Evolutionary conservation across 805 yeast species (phyloP).

Genomic region (Yarrowia keelungensis): DNA sequence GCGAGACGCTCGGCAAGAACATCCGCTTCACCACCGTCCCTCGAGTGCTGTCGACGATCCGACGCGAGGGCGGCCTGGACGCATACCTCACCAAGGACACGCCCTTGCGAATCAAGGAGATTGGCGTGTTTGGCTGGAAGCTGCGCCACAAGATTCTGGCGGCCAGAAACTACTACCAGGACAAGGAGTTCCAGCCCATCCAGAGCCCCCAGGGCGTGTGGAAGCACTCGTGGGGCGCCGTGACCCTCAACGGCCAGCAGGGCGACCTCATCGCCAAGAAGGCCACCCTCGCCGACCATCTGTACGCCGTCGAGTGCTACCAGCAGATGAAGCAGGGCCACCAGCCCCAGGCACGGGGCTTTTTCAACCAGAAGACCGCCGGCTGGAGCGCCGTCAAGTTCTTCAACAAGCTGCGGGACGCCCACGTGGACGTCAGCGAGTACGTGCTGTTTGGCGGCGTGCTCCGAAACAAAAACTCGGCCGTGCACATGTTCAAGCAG

Average conservation of each 20-base stretch:
- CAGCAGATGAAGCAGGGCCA: conserved; percentile 38
- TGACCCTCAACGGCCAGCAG: neutral
- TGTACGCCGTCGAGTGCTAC: conserved; percentile 29
- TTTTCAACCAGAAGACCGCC: conserved; percentile 13
- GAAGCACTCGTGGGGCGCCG: conserved; percentile 37
- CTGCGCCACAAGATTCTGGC: conserved; percentile 75
- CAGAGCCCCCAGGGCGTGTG: conserved; percentile 16
- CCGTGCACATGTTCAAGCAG: conserved; percentile 21
- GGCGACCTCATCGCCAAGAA: conserved; percentile 29
- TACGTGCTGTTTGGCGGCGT: conserved; percentile 27
- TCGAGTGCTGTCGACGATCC: conserved; percentile 82
- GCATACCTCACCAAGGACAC: conserved; percentile 85
- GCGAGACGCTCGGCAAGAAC: conserved; percentile 70
- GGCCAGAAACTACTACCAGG: conserved; percentile 19
- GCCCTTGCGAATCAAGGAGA: conserved; percentile 86
- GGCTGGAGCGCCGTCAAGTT: conserved; percentile 28
- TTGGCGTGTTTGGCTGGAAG: conserved; percentile 93
- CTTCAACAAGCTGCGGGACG: conserved; percentile 17
- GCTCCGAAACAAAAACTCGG: conserved; percentile 15
- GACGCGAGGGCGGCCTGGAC: conserved; percentile 95
- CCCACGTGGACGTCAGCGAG: conserved; percentile 25
- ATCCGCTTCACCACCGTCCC: conserved; percentile 72
- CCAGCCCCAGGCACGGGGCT: conserved; percentile 25
- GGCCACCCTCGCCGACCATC: conserved; percentile 33
- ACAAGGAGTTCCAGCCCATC: conserved; percentile 31